These are phyloP conservation scores for Phylloporus sp. DNA, from an alignment of 768 basidiomycete species.

Conservation along the genomic window DNA sequence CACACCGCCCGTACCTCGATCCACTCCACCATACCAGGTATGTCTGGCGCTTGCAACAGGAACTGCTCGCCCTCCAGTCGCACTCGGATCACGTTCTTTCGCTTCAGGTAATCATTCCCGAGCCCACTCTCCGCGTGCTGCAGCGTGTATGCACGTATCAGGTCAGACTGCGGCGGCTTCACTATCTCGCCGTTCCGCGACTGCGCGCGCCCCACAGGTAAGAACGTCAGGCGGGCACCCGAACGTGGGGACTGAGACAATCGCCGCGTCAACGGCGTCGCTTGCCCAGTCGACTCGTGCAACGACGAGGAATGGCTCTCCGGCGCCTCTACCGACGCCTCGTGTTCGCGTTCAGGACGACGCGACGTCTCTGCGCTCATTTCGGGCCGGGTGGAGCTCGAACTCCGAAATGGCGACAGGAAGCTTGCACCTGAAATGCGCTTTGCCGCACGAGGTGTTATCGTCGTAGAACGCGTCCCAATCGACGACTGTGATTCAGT, in stretches of 20 bases:
- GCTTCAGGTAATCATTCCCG: conserved; percentile 91
- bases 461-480: conserved; percentile 12
- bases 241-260: conserved; percentile 13
- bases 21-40: conserved; percentile 87
- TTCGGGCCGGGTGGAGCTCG: conserved; percentile 8
- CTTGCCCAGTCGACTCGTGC: conserved; percentile 12
- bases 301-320: conserved; percentile 22
- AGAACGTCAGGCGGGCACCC: conserved; percentile 22
- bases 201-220: conserved; percentile 17
- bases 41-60: conserved; percentile 81
- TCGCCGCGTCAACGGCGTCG: conserved; percentile 13
- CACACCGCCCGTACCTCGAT: conserved; percentile 67
- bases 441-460: conserved; percentile 18
- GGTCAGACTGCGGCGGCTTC: conserved; percentile 46
- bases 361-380: conserved; percentile 9
- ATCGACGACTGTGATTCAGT: conserved; percentile 25
- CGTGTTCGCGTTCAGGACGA: conserved; percentile 10
- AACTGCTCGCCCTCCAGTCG: conserved; percentile 96
- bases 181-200: conserved; percentile 27
- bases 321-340: conserved; percentile 20
- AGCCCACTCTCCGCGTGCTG: conserved; percentile 92
- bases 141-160: conserved; percentile 73
- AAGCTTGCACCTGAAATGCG: conserved; percentile 29
- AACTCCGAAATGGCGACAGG: conserved; percentile 25
- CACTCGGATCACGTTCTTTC: conserved; percentile 90